Evolutionary conservation across 495 filamentous ascomycete species (phyloP).

Genomic region (Copromyces sp.): DNA sequence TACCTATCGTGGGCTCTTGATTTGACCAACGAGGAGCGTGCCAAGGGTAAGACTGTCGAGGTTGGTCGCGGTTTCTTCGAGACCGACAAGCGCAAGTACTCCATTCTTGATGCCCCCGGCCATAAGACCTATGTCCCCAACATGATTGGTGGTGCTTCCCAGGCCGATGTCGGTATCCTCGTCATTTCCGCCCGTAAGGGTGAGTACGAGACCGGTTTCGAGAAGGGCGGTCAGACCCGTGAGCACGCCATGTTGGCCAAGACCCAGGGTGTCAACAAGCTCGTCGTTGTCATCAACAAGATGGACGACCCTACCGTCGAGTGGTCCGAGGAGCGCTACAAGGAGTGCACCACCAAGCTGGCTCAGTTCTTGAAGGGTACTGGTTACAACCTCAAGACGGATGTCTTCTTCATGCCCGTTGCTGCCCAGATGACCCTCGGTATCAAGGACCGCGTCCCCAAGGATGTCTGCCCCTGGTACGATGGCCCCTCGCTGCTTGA

Average conservation of each 20-base stretch:
- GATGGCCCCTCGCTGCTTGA: constrained; percentile 89
- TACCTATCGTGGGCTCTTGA: constrained; percentile 97
- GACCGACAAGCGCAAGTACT: constrained; percentile 78
- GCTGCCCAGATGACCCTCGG: constrained; percentile 76
- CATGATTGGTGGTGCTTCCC: constrained; percentile 92
- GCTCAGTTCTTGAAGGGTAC: constrained; percentile 76
- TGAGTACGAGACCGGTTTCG: constrained; percentile 99
- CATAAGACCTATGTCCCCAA: constrained; percentile 94
- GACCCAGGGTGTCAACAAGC: constrained; percentile 94
- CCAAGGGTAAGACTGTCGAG: constrained; percentile 98
- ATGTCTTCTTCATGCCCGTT: constrained; percentile 92
- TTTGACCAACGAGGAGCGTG: constrained; percentile 87
- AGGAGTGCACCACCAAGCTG: constrained; percentile 87
- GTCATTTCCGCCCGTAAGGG: constrained; percentile 96
- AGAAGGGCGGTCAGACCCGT: constrained; percentile 94
- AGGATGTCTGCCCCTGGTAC: constrained; percentile 71
- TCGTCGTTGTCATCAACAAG: constrained; percentile 92
- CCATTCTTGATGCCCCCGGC: constrained; percentile 90
- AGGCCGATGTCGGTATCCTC: constrained; percentile 90
- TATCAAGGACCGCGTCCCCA: constrained; percentile 79
- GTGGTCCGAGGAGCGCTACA: constrained; percentile 86
- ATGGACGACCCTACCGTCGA: constrained; percentile 97
- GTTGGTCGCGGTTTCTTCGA: constrained; percentile 96
- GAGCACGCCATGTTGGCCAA: constrained; percentile 96
- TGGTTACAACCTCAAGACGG: constrained; percentile 85